Base-by-base conservation (phyloP, 2,329 filamentous ascomycete genomes). In the Alternaria rosae region DNA sequence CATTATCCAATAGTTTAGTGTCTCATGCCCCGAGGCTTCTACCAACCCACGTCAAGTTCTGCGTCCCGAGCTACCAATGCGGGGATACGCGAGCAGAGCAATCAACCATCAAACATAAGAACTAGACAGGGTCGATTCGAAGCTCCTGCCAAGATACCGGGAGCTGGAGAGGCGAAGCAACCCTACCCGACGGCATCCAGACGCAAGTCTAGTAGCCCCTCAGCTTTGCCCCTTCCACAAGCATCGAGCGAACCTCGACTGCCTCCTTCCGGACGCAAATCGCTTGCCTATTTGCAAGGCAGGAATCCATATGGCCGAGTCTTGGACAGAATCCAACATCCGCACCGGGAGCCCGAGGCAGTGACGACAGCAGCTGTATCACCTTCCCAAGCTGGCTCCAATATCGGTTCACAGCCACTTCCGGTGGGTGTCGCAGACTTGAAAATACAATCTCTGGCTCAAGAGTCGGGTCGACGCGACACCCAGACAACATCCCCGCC, bases 301-400 rank as follows among this genome's bases (percentile, higher is more conserved):
- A 78, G 73, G 59, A 77, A 77, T 28, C 72, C 75, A 8, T 76
- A 77, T 61, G 76, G 73, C 38, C 67, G 68, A 35, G 68, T 78
- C 21, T 51, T 78, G 42, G 69, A 75, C 20, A 64, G 56, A 28
- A 55, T 65, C 51, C 65, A 72, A 9, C 68, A 70, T 54, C 65
- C 70, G 9, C 72, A 70, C 56, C 68, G 66, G 45, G 66, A 67
- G 44, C 35, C 54, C 11, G 61, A 54, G 32, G 38, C 43, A 32
- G 48, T 54, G 17, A 42, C 44, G 6, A 28, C 54, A 42, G 25
- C 54, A 30, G 41, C 54, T 42, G 61, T 60, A 13, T 61, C 70
- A 6, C 68, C 74, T 23, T 70, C 70, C 11, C 70, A 72, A 50
- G 26, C 66, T n/a, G 64, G 67, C 50, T 70, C 70, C 28, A 66